Evolutionary conservation across 306 rosid species (phyloP).

Genomic region (Pyrus communis): DNA sequence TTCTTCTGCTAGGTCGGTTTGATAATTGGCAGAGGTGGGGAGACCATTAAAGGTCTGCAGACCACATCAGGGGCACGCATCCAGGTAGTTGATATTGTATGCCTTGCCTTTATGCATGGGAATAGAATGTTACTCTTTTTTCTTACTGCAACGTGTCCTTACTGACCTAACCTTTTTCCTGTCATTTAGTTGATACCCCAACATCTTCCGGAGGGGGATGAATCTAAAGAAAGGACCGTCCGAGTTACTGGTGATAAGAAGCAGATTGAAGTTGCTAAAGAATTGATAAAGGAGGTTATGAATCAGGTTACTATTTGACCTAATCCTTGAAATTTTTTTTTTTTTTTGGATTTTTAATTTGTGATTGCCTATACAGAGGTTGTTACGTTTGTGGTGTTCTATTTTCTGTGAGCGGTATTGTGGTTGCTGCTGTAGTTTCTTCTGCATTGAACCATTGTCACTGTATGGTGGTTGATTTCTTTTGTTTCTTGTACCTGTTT

Average conservation of each 20-base stretch:
- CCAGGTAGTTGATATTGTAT: constrained; percentile 77
- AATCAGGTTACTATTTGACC: constrained; percentile 63
- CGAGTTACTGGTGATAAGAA: constrained; percentile 86
- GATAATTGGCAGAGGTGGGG: constrained; percentile 96
- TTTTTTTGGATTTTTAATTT: neutral
- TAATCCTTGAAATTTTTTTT: neutral
- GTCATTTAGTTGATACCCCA: constrained; percentile 84
- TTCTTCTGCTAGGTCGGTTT: constrained; percentile 68
- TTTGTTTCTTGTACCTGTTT: neutral
- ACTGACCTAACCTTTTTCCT: neutral
- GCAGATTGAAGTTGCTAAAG: constrained; percentile 81
- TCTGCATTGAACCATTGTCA: neutral
- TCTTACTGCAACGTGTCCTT: neutral
- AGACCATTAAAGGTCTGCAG: constrained; percentile 89
- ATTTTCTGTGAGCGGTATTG: neutral
- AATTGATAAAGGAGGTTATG: constrained; percentile 90
- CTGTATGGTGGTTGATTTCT: neutral
- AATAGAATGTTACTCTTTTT: neutral
- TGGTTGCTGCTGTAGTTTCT: neutral
- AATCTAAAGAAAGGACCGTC: constrained; percentile 85
- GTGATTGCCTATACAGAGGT: neutral
- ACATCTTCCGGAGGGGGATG: constrained; percentile 90
- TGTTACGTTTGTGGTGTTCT: neutral
- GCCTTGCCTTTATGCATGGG: neutral
- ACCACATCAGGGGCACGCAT: constrained; percentile 94